A percentile compares a stretch with the other conserved stretches of the same genome.
Conservation (phyloP, 2,329 filamentous ascomycete genomes). For the Colletotrichum tropicicola region DNA sequence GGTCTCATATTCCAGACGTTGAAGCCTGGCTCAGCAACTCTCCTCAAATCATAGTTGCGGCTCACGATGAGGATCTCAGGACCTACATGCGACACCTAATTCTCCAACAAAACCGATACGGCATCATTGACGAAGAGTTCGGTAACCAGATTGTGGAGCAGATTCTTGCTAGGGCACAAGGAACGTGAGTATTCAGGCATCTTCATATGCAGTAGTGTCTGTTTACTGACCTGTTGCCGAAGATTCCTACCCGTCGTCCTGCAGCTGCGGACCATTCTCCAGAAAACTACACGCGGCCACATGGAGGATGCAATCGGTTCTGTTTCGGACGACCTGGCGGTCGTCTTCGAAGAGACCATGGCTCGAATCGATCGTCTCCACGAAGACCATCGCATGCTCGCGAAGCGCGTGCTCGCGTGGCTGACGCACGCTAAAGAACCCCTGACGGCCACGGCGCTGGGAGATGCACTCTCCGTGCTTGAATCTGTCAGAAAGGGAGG, state of each 20-base stretch:
- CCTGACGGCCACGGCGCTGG: neutral
- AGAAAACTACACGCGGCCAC: neutral
- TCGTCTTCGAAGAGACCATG: neutral
- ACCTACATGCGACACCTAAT: neutral
- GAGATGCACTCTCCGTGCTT: neutral
- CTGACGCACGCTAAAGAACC: neutral
- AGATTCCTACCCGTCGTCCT: neutral
- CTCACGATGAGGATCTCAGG: neutral
- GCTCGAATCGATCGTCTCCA: neutral
- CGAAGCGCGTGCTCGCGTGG: neutral
- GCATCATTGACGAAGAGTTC: neutral
- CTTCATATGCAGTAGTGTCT: neutral
- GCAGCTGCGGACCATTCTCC: neutral
- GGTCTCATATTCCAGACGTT: neutral
- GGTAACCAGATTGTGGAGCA: neutral
- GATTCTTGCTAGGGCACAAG: neutral
- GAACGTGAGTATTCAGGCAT: neutral
- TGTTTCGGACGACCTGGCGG: neutral
- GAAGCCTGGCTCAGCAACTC: no score
- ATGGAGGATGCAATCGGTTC: neutral
- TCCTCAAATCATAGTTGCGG: neutral
- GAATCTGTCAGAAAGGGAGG: neutral
- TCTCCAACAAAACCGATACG: neutral
- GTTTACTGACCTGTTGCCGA: neutral
- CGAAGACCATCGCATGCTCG: neutral